phyloP scores from a whole-genome alignment of 345 rosid genomes.

The Noccaea caerulescens region DNA sequence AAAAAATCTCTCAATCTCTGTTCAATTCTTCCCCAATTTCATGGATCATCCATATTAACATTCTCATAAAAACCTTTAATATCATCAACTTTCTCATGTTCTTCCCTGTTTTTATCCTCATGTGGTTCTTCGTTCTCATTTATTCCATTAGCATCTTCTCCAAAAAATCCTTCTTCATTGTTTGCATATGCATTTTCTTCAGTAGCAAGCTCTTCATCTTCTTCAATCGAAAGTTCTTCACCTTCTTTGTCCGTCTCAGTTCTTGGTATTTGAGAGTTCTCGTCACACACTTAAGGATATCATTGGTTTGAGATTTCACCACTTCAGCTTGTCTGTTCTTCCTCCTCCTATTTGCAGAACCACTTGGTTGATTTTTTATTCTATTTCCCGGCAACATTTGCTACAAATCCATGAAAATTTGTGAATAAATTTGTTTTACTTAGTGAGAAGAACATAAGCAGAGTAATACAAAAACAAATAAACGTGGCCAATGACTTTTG shows the following conservation, averaged over 20 bases:
- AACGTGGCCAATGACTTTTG: no score
- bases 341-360: not conserved
- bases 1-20: not conserved
- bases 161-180: not conserved
- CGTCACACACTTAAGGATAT: not conserved
- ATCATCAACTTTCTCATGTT: not conserved
- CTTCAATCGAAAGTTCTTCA: no score
- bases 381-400: not conserved
- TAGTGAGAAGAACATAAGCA: no score
- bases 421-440: no score
- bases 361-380: not conserved
- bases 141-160: not conserved
- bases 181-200: not conserved
- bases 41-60: constrained; percentile 9
- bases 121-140: not conserved
- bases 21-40: not conserved
- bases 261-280: not conserved
- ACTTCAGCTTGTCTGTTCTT: not conserved
- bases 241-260: not conserved
- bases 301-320: constrained; percentile 3
- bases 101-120: constrained; percentile 6
- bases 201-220: not conserved
- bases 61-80: not conserved
- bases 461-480: no score
- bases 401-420: not conserved